A percentile compares a stretch with the other conserved stretches of the same genome.
These are phyloP conservation scores for Phytophthora crassamura DNA, from an alignment of 352 stramenopile genomes.

Conservation along the genomic window DNA sequence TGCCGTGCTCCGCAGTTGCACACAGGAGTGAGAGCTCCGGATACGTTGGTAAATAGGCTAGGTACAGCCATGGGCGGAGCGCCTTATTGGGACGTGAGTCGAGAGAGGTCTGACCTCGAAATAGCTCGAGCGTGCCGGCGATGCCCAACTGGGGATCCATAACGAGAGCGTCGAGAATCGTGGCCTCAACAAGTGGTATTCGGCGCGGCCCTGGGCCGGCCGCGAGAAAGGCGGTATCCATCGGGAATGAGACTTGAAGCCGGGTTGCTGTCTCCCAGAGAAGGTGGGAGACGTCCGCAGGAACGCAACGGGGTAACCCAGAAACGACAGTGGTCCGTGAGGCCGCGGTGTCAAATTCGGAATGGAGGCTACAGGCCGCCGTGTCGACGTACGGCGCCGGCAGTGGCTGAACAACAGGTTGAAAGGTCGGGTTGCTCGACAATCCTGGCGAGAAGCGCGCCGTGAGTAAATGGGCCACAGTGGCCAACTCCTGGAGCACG, in stretches of 20 bases:
- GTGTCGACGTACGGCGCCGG: no score
- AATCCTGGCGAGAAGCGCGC: no score
- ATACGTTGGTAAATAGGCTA: slow-evolving; percentile 1
- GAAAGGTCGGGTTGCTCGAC: no score
- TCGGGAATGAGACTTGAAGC: background rate
- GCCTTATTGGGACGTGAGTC: slow-evolving; percentile 13
- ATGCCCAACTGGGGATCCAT: background rate
- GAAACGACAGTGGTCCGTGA: no score
- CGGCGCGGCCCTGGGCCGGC: background rate
- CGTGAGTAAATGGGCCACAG: no score
- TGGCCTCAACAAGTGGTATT: background rate
- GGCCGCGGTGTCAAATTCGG: no score
- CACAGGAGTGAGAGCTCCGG: slow-evolving; percentile 2
- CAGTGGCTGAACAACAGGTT: no score
- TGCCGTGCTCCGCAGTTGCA: background rate
- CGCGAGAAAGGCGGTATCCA: background rate
- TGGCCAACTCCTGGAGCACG: no score
- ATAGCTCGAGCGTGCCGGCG: background rate
- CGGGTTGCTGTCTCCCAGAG: background rate
- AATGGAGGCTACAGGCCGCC: no score
- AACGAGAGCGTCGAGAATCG: background rate
- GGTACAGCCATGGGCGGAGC: slow-evolving; percentile 9
- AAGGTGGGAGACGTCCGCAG: background rate
- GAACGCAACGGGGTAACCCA: background rate
- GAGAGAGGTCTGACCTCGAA: slow-evolving; percentile 5